Evolutionary conservation across 2,329 filamentous ascomycete genomes (phyloP).

Genomic region (Incumbomyces delicatus): DNA sequence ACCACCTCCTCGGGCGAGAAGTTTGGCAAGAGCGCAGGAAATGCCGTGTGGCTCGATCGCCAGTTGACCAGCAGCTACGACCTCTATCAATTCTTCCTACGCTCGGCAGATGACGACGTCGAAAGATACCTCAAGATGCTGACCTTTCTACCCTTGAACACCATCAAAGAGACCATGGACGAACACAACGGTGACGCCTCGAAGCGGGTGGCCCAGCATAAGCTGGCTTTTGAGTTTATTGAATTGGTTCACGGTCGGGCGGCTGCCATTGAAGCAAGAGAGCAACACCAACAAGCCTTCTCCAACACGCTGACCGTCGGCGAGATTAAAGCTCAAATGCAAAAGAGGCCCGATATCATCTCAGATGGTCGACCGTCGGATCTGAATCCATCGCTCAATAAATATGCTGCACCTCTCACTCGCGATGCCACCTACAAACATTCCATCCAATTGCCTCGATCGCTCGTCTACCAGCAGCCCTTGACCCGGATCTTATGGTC

Average conservation of each 20-base stretch:
- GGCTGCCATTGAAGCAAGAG: slow-evolving; percentile 54
- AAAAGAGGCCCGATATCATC: not conserved
- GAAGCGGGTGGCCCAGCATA: slow-evolving; percentile 70
- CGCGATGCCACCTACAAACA: slow-evolving; percentile 29
- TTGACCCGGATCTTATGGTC: slow-evolving; percentile 42
- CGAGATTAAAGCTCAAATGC: slow-evolving; percentile 9
- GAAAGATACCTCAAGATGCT: slow-evolving; percentile 77
- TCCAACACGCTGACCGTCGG: slow-evolving; percentile 22
- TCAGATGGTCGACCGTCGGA: slow-evolving; percentile 8
- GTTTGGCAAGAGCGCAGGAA: slow-evolving; percentile 89
- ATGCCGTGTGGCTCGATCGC: slow-evolving; percentile 83
- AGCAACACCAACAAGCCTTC: slow-evolving; percentile 44
- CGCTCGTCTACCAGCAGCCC: slow-evolving; percentile 38
- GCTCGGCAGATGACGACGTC: slow-evolving; percentile 70
- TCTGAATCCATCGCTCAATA: slow-evolving; percentile 24
- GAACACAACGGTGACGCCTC: slow-evolving; percentile 59
- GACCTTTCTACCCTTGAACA: slow-evolving; percentile 67
- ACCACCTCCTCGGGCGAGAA: slow-evolving; percentile 79
- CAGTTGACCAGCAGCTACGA: slow-evolving; percentile 75
- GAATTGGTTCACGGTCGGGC: slow-evolving; percentile 64
- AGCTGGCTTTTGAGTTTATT: slow-evolving; percentile 71
- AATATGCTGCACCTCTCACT: slow-evolving; percentile 30
- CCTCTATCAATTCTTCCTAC: slow-evolving; percentile 80
- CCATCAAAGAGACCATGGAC: slow-evolving; percentile 60
- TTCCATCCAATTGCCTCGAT: slow-evolving; percentile 38